A percentile compares a stretch with the other conserved stretches of the same genome.
Evolutionary conservation across 2,329 filamentous ascomycete genomes (phyloP).

Genomic region (Verticillium alfalfae): DNA sequence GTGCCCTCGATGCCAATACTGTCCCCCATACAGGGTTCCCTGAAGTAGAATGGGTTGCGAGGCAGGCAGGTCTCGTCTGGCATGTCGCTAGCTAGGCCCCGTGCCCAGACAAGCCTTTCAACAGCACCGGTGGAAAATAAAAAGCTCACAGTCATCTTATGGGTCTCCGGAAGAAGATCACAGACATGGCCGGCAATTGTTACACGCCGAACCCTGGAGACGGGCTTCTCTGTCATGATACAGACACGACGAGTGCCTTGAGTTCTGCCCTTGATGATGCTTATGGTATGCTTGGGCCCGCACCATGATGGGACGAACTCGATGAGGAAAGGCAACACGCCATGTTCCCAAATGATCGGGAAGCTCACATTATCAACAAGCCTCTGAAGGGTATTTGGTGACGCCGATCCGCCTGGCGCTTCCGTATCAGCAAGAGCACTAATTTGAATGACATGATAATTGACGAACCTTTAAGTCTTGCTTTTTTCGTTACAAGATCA

Average conservation of each 20-base stretch:
- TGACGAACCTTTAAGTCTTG: constrained; percentile 19
- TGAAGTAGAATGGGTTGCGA: constrained; percentile 36
- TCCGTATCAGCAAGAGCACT: background rate
- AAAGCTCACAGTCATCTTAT: constrained; percentile 24
- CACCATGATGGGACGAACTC: constrained; percentile 36
- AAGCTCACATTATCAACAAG: constrained; percentile 29
- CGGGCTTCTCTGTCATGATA: constrained; percentile 28
- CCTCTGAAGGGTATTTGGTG: constrained; percentile 23
- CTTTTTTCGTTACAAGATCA: constrained; percentile 25
- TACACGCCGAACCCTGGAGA: constrained; percentile 29
- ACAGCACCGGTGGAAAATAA: constrained; percentile 31
- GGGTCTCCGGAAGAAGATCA: constrained; percentile 31
- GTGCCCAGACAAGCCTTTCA: constrained; percentile 30
- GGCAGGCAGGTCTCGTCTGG: constrained; percentile 34
- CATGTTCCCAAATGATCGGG: constrained; percentile 35
- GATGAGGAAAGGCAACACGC: constrained; percentile 34
- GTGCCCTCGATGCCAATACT: constrained; percentile 31
- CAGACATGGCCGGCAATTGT: constrained; percentile 32
- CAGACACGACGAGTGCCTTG: constrained; percentile 28
- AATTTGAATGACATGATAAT: too few species aligned
- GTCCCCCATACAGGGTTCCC: constrained; percentile 37
- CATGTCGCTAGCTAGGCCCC: constrained; percentile 28
- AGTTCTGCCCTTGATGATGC: constrained; percentile 27
- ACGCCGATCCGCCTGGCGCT: constrained; percentile 17
- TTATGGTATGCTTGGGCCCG: constrained; percentile 31